Percentiles rank a stretch among this genome's conserved stretches.
Conservation (phyloP, 768 basidiomycete species). For the Tremella fuciformis region DNA sequence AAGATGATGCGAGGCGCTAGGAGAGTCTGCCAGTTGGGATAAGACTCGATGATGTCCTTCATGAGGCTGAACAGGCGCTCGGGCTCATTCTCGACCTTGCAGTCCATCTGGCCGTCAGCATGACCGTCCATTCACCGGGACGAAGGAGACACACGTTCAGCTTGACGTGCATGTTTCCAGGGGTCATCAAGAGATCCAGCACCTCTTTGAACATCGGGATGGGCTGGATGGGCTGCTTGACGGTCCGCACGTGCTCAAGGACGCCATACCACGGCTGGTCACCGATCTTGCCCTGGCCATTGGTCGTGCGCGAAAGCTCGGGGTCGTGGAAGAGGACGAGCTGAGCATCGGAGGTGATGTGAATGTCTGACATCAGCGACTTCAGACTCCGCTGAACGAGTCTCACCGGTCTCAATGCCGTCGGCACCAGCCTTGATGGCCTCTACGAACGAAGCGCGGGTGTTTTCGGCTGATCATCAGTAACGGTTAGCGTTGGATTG, state of each 20-base stretch:
- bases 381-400: neutral
- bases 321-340: conserved; percentile 97
- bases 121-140: conserved; percentile 49
- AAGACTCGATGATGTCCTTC: conserved; percentile 62
- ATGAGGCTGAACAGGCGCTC: conserved; percentile 69
- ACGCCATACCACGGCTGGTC: conserved; percentile 69
- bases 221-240: conserved; percentile 72
- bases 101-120: conserved; percentile 75
- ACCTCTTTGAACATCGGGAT: conserved; percentile 91
- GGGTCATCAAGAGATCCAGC: conserved; percentile 69
- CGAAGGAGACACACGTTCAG: conserved; percentile 51
- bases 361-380: conserved; percentile 69
- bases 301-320: conserved; percentile 78
- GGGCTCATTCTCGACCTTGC: conserved; percentile 90
- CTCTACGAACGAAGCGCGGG: conserved; percentile 87
- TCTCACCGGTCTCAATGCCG: conserved; percentile 86
- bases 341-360: conserved; percentile 80
- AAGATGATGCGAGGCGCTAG: conserved; percentile 48
- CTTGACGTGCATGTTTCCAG: conserved; percentile 52
- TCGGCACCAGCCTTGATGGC: conserved; percentile 94
- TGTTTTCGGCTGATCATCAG: conserved; percentile 65
- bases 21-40: conserved; percentile 48
- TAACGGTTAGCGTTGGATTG: neutral
- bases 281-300: conserved; percentile 65
- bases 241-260: conserved; percentile 65